Conservation (phyloP, 768 basidiomycete species). For the Coprinopsis strossmayeri region DNA sequence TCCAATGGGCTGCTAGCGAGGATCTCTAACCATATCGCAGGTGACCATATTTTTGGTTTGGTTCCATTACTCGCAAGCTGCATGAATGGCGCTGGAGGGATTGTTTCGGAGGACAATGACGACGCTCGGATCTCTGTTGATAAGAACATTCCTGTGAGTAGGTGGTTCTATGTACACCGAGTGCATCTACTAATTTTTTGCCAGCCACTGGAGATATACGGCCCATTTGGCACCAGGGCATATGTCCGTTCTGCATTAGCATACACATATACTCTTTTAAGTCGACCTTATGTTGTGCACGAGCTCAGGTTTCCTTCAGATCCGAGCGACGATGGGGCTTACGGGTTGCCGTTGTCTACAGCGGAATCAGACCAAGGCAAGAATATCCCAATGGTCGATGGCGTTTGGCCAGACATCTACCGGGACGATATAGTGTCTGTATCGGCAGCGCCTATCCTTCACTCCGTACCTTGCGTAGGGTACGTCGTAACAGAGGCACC, state of each 20-base stretch:
- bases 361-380: conserved; percentile 55
- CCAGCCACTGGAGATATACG: conserved; percentile 78
- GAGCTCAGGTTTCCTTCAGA: conserved; percentile 68
- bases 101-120: conserved; percentile 20
- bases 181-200: conserved; percentile 1
- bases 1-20: too few relatives aligned
- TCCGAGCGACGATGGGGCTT: conserved; percentile 42
- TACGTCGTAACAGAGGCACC: conserved; percentile 68
- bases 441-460: conserved; percentile 70
- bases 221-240: conserved; percentile 75
- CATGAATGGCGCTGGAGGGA: conserved; percentile 71
- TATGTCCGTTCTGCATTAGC: conserved; percentile 65
- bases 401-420: conserved; percentile 64
- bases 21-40: too few relatives aligned
- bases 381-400: conserved; percentile 54
- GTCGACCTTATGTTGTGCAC: conserved; percentile 70
- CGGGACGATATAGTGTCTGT: conserved; percentile 50
- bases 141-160: conserved; percentile 27
- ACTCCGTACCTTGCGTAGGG: conserved; percentile 79
- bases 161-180: background rate
- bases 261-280: conserved; percentile 65
- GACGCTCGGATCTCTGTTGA: conserved; percentile 47
- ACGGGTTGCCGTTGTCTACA: conserved; percentile 36
- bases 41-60: conserved; percentile 79
- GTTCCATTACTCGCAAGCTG: conserved; percentile 61